Evolutionary conservation across 345 rosid genomes (phyloP).

Genomic region (Euphorbia peplus): DNA sequence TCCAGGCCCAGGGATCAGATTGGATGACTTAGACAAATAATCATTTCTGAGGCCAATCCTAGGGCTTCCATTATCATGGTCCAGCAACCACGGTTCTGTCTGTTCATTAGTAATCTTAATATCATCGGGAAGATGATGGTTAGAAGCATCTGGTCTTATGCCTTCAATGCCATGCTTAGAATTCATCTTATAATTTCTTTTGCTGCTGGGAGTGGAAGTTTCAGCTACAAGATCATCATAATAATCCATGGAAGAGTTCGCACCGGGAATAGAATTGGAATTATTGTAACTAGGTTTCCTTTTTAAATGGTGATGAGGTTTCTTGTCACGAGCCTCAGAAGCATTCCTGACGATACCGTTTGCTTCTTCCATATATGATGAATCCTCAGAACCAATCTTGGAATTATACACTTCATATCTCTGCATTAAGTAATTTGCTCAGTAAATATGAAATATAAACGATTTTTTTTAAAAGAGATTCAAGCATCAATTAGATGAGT

Average conservation of each 20-base stretch:
- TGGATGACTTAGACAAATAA: conserved; percentile 40
- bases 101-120: conserved; percentile 31
- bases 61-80: conserved; percentile 22
- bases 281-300: conserved; percentile 37
- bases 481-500: background rate
- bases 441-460: background rate
- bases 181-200: conserved; percentile 34
- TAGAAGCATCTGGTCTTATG: conserved; percentile 38
- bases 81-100: conserved; percentile 31
- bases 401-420: conserved; percentile 39
- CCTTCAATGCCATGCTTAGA: conserved; percentile 47
- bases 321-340: conserved; percentile 42
- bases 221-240: conserved; percentile 44
- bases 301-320: conserved; percentile 38
- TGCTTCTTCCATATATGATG: conserved; percentile 38
- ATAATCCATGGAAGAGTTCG: conserved; percentile 36
- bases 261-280: conserved; percentile 35
- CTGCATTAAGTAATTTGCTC: conserved; percentile 30
- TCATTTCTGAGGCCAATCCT: conserved; percentile 39
- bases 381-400: conserved; percentile 42
- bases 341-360: conserved; percentile 29
- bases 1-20: conserved; percentile 32
- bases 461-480: background rate
- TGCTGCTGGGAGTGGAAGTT: conserved; percentile 31
- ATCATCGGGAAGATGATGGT: conserved; percentile 30